These are phyloP conservation scores for Diaporthe capsici DNA, from an alignment of 2,329 filamentous ascomycete genomes.

Conservation along the genomic window DNA sequence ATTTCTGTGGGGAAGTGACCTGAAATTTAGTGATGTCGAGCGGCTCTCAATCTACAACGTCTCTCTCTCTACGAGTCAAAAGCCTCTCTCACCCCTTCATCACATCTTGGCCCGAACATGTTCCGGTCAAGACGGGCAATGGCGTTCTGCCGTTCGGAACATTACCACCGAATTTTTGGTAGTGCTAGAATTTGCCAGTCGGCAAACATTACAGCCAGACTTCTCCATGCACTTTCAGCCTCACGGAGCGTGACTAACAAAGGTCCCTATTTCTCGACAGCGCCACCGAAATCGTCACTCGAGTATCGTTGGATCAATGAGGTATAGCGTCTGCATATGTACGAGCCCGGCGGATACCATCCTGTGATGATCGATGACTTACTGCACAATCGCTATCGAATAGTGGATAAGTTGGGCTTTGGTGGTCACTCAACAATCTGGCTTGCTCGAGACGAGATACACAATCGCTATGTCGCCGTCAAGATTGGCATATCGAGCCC, in stretches of 20 bases:
- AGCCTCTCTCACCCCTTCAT: no score
- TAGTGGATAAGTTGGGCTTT: conserved; percentile 22
- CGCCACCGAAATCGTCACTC: not conserved
- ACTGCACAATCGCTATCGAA: conserved; percentile 9
- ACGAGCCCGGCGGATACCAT: conserved; percentile 7
- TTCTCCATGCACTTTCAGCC: not conserved
- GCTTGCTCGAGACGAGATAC: conserved; percentile 26
- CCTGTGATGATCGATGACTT: not conserved
- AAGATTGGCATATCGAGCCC: conserved; percentile 2
- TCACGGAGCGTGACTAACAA: not conserved
- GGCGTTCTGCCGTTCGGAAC: no score
- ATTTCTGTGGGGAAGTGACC: no score
- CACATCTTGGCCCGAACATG: no score
- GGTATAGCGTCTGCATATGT: not conserved
- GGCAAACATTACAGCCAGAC: not conserved
- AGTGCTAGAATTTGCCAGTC: no score
- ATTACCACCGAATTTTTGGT: no score
- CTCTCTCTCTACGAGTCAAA: no score
- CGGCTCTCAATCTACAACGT: no score
- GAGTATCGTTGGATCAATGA: conserved; percentile 15
- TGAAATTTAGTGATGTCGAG: no score
- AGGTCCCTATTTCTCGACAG: not conserved
- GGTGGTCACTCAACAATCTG: conserved; percentile 19
- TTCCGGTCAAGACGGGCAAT: no score
- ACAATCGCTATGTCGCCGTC: conserved; percentile 44